Evolutionary conservation across 106 monocot genomes (phyloP), one percentile per base, ranked within the genome.

Genomic region (Vanilla planifolia): DNA sequence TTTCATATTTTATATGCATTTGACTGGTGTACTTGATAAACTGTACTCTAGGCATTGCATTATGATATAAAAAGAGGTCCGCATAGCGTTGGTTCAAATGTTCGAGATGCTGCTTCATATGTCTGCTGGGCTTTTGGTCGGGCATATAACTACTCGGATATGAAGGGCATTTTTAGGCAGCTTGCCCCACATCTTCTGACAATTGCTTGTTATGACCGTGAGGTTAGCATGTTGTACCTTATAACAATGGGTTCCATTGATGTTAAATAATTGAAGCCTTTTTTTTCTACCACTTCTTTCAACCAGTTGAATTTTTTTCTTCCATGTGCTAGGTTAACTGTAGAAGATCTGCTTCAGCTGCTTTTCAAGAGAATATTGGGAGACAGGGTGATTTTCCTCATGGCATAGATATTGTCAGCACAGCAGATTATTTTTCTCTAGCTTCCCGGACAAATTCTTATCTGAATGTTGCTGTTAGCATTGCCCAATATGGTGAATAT

Each of bases 101-200:
- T 98, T 22, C 83, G 96, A 35, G 96, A 98, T 78, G 91, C 96
- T 65, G 96, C 96, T 75, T 91, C 96, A 53, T 98, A 98, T 77
- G 96, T 98, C 8, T 98, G 96, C 48, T 98, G 96, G 96, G 96
- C 96, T 59, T 98, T 98, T 75, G 96, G 96, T 63, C 86, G 91
- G 60, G 96, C 91, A 46, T 98, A 98, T 51, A 77, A 81, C 41
- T 62, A 67, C 64, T 72, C 61, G 43, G 91, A 91, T 72, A 98
- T 98, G 91, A 88, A 77, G 75, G 75, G 40, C 20, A 76, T 79
- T 60, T 61, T 98, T 32, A 74, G 81, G 62, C 74, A 82, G 56
- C 79, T 98, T 66, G 79, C 85, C 63, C 85, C 91, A 37, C 96
- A 98, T 51, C 91, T 98, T 61, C 51, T 98, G 52, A 82, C 75